Conservation (phyloP, 1,284 basidiomycete species). For the Rhodotorula sp. region DNA sequence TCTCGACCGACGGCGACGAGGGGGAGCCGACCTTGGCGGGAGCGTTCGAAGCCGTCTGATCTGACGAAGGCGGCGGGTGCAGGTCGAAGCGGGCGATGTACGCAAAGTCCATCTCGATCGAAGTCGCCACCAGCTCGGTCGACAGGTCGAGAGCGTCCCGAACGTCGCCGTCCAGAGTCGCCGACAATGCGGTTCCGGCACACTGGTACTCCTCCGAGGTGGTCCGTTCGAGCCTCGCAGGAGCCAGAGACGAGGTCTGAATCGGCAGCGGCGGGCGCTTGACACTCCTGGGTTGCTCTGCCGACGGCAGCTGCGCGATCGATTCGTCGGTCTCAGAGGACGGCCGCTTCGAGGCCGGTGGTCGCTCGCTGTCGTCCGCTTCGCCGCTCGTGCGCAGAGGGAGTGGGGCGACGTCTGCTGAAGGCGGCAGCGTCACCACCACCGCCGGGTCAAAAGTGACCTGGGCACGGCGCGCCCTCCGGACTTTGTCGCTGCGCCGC, state of each 20-base stretch:
- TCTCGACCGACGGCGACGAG: not conserved
- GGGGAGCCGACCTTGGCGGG: constrained; percentile 12
- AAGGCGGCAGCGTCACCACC: not conserved
- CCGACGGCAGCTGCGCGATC: too few species aligned
- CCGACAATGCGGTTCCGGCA: not conserved
- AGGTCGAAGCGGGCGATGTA: constrained; percentile 26
- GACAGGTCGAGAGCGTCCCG: constrained; percentile 35
- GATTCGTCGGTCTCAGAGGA: too few species aligned
- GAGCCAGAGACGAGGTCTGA: constrained; percentile 18
- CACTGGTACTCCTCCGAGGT: constrained; percentile 7
- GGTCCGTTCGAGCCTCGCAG: constrained; percentile 1
- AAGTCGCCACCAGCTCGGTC: constrained; percentile 34
- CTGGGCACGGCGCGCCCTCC: not conserved
- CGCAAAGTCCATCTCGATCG: constrained; percentile 36
- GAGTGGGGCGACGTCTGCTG: too few species aligned
- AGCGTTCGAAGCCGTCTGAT: constrained; percentile 18
- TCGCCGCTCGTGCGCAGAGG: too few species aligned
- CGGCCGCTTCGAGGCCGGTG: too few species aligned
- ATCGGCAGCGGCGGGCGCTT: too few species aligned
- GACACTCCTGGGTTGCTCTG: too few species aligned
- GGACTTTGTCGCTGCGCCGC: not conserved
- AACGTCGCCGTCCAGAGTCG: constrained; percentile 8
- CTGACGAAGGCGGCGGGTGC: not conserved
- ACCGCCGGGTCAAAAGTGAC: not conserved
- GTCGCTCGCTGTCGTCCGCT: too few species aligned